A percentile compares a stretch with the other conserved stretches of the same genome.
Evolutionary conservation across 345 rosid genomes (phyloP).

Genomic region (rapeseed (Brassica napus)): DNA sequence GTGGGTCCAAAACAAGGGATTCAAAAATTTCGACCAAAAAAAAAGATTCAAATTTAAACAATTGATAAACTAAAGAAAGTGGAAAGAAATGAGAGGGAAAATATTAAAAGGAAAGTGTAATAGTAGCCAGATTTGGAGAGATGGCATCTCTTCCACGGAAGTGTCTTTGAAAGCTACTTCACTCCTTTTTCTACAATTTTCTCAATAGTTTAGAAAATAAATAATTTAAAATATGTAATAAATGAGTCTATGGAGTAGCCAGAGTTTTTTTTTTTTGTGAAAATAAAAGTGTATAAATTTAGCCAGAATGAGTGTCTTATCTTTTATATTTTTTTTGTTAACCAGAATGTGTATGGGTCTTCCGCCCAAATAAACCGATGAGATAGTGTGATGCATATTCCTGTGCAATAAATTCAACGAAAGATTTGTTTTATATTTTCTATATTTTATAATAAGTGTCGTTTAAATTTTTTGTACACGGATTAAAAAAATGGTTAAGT

Average conservation of each 20-base stretch:
- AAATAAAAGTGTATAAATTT: not conserved
- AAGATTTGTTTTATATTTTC: not conserved
- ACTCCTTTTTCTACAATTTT: conserved; percentile 25
- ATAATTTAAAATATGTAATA: not conserved
- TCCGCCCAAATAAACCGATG: too few relatives aligned
- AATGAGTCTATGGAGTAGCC: conserved; percentile 19
- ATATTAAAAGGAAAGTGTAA: conserved; percentile 43
- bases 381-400: not conserved
- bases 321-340: not conserved
- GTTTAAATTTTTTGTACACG: too few relatives aligned
- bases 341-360: too few relatives aligned
- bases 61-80: not conserved
- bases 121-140: conserved; percentile 40
- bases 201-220: not conserved
- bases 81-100: conserved; percentile 17
- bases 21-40: conserved; percentile 1
- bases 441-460: too few relatives aligned
- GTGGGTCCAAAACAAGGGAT: conserved; percentile 36
- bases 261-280: not conserved
- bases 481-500: too few relatives aligned
- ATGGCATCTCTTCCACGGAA: conserved; percentile 42
- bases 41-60: conserved; percentile 37
- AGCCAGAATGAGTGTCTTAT: conserved; percentile 30
- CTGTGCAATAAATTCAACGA: conserved; percentile 27
- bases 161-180: conserved; percentile 39